Percentiles rank a stretch among this genome's conserved stretches.
Evolutionary conservation across 345 rosid genomes (phyloP).

Genomic region (Psidium guajava): DNA sequence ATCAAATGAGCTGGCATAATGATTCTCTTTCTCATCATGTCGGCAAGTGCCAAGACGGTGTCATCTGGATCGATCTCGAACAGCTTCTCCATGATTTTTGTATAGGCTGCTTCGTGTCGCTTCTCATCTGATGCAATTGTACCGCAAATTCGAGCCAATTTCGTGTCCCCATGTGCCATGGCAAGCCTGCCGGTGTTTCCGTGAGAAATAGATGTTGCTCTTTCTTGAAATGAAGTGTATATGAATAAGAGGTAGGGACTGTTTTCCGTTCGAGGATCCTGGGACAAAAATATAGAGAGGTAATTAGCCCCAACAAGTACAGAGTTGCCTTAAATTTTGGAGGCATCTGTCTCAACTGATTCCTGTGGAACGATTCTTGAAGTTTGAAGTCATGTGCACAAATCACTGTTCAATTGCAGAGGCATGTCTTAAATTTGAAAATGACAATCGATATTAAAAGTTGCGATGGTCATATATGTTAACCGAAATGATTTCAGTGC

Average conservation of each 20-base stretch:
- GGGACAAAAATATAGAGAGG: background rate
- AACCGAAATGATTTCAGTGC: background rate
- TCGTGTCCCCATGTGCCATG: conserved; percentile 61
- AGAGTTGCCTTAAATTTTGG: background rate
- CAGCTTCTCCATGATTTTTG: conserved; percentile 75
- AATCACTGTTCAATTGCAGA: background rate
- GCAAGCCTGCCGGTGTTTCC: conserved; percentile 87
- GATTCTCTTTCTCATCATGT: conserved; percentile 93
- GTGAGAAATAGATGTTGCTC: conserved; percentile 86
- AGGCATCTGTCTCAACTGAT: background rate
- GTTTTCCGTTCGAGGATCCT: conserved; percentile 81
- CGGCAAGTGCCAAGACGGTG: conserved; percentile 59
- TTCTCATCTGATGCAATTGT: conserved; percentile 88
- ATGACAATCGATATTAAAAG: background rate
- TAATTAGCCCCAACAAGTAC: background rate
- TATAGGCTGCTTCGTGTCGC: conserved; percentile 85
- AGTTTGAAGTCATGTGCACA: background rate
- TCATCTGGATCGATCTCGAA: conserved; percentile 85
- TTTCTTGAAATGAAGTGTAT: conserved; percentile 90
- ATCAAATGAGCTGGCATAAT: conserved; percentile 91
- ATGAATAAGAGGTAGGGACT: conserved; percentile 67
- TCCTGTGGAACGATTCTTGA: background rate
- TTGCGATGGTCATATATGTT: background rate
- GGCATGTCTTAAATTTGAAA: background rate
- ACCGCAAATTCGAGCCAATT: conserved; percentile 78